Base-by-base conservation (phyloP, 495 filamentous ascomycete genomes). In the Glonium stellatum region DNA sequence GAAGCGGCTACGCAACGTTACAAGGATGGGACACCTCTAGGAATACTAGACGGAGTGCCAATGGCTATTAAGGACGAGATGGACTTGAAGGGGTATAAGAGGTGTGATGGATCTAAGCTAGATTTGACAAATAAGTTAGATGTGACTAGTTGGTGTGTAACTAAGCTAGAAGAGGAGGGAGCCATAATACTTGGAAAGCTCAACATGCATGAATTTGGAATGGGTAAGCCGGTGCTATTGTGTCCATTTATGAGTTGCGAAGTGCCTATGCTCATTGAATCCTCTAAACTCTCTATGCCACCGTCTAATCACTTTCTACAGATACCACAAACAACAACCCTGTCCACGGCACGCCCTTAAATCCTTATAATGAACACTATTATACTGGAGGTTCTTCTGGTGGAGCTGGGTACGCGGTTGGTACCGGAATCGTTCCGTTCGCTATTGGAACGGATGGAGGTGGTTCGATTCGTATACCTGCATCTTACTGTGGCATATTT, bases 361-460 rank as follows among this genome's bases (percentile, higher is more conserved):
- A 97, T 72, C 93, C 92, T 47, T 83, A 90, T 67, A 91, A 95
- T 69, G 70, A 73, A 0, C 65, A 77, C 2, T 96, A 91, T 76
- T 97, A 95, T 73, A 85, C 87, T 25, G 92, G 92, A 27, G 92
- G 92, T 15, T 95, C 89, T 0, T 95, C 91, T 0, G 88, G 90
- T 6, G 92, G 92, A 4, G 83, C 84, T 23, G 92, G 82, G 0
- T 96, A 92, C 57, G 83, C 87, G 42, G 82, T 96, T 36, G 77
- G 81, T 10, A 78, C 84, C 5, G 92, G 91, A 0, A 69, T 96
- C 11, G 78, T 95, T 3, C 91, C 91, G 13, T 84, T 97, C 62
- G 84, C 87, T 5, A 74, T 95, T 9, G 92, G 90, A 35, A 86
- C 87, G 1, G 92, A 97, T 70, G 89, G 89, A 9, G 92, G 92